These are phyloP conservation scores for Sequoiadendron giganteum DNA, from an alignment of 75 land plant genomes.

Conservation along the genomic window DNA sequence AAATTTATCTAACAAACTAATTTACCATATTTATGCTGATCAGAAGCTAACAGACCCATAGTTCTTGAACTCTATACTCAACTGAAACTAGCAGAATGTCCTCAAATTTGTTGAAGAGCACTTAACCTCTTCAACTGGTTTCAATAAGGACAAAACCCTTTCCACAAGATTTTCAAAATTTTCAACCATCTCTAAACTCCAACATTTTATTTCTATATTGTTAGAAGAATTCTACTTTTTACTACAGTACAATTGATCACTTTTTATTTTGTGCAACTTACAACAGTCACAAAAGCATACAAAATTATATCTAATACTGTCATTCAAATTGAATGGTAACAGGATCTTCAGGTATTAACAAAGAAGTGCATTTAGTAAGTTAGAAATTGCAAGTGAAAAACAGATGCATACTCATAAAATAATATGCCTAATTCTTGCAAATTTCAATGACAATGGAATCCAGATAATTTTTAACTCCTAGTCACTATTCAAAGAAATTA, in stretches of 20 bases:
- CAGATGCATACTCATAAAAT: background rate
- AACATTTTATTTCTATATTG: background rate
- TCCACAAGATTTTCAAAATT: background rate
- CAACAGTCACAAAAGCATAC: background rate
- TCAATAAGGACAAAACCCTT: background rate
- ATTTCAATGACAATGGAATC: background rate
- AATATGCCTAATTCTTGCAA: background rate
- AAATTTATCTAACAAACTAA: background rate
- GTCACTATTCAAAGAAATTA: background rate
- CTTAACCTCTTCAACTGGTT: background rate
- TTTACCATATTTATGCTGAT: background rate
- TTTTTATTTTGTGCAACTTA: constrained; percentile 3
- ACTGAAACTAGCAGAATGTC: background rate
- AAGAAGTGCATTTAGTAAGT: background rate
- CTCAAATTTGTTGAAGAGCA: background rate
- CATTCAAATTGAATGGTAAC: background rate
- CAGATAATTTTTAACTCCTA: background rate
- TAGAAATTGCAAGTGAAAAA: background rate
- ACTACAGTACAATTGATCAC: background rate
- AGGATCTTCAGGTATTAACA: background rate
- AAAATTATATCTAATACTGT: background rate
- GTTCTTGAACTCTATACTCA: background rate
- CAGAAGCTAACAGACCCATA: background rate
- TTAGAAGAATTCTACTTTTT: background rate
- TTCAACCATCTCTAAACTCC: background rate